A percentile compares a stretch with the other conserved stretches of the same genome.
Conservation (phyloP, 163 green algal genomes). For the Trebouxiophyceae sp. region DNA sequence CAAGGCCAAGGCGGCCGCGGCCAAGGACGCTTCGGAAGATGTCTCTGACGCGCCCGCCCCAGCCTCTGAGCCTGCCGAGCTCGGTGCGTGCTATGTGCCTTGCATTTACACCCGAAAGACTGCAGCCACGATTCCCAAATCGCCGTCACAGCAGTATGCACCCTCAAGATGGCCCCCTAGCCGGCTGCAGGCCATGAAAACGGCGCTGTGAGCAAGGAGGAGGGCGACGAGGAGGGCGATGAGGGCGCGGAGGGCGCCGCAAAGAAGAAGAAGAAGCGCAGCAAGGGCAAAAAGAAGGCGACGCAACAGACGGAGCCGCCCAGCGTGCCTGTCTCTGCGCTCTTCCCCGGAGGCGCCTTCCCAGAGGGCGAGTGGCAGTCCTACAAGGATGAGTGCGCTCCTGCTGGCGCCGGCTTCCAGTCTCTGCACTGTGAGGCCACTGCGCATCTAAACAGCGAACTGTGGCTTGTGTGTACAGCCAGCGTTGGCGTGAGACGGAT, state of each 20-base stretch:
- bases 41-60: too few relatives aligned
- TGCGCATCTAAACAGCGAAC: background rate
- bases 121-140: too few relatives aligned
- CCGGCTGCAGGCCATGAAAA: too few relatives aligned
- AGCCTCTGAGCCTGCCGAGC: too few relatives aligned
- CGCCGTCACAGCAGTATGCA: too few relatives aligned
- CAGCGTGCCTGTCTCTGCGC: conserved; percentile 71
- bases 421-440: background rate
- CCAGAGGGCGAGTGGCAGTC: conserved; percentile 83
- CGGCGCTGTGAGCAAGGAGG: background rate
- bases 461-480: conserved; percentile 35
- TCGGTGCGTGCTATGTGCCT: too few relatives aligned
- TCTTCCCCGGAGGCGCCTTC: conserved; percentile 78
- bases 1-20: conserved; percentile 22
- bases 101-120: too few relatives aligned
- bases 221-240: background rate
- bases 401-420: background rate
- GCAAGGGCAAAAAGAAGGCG: conserved; percentile 36
- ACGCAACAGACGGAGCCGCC: conserved; percentile 82
- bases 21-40: too few relatives aligned
- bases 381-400: conserved; percentile 76
- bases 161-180: too few relatives aligned
- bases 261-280: conserved; percentile 31
- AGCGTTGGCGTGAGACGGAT: conserved; percentile 85
- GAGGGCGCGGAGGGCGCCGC: background rate